Base-by-base conservation (phyloP, 2,329 filamentous ascomycete species). In the Arthroderma sp. region DNA sequence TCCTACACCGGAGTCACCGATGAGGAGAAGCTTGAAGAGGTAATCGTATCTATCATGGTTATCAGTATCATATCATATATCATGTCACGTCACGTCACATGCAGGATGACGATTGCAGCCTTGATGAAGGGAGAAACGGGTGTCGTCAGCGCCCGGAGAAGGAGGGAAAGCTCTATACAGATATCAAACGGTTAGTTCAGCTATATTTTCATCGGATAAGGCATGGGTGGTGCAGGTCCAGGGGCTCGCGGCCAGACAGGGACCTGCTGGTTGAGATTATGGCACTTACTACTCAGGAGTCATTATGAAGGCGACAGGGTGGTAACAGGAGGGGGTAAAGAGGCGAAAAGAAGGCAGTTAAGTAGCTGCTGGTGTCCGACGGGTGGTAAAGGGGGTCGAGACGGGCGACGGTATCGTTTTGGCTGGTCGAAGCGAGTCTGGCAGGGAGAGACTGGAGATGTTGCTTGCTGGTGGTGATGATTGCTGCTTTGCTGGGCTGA, bases 1-100 rank as follows among this genome's bases (percentile, higher is more conserved):
- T 86, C 93, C 93, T 71, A 98, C 93, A 84, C 93, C 93, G 75
- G 93, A 98, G 76, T 98, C 93, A 77, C 93, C 93, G 84, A 98
- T 98, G 80, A 98, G 91, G 77, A 98, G 88, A 66, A 98, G 90
- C 85, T 98, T 98, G 85, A 98, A 98, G 71, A 98, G 90, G 77
- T 98, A 98, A 76, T 98, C 93, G 87, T 98, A 98, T 93, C 93
- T 97, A 39, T 6, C 35, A 71, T 28, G 23, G 9, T 17, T 19
- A 35, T 58, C 51, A 60, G 58, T 49, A 53, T 47, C 9, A 6
- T 5, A 5, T 13, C 6, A 6, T 25, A 49, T 17, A 17, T 39
- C 37, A 39, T 13, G 37, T 39, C 17, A 11, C 4, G n/a, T 49
- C 19, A 49, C 15, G 15, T 28, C 21, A 49, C 28, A 31, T 33